Evolutionary conservation across 176 grass and related monocot species (phyloP).

Genomic region (Eleusine indica): DNA sequence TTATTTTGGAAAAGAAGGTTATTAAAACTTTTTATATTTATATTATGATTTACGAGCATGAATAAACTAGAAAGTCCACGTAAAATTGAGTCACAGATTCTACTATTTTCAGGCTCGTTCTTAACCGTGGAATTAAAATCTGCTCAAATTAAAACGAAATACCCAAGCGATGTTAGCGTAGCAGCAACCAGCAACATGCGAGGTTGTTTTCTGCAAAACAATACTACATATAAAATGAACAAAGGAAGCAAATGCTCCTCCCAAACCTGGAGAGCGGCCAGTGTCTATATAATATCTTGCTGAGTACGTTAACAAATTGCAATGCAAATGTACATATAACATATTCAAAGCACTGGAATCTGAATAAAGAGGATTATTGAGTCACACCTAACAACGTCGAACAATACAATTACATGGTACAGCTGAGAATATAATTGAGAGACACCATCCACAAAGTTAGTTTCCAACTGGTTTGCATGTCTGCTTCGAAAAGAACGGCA

Average conservation of each 20-base stretch:
- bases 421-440: background rate
- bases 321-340: background rate
- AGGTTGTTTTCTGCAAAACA: background rate
- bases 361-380: background rate
- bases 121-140: background rate
- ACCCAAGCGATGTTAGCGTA: too few species aligned
- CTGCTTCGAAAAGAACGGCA: background rate
- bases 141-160: too few species aligned
- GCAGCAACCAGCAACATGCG: too few species aligned
- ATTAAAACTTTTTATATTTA: background rate
- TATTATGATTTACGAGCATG: background rate
- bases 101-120: background rate
- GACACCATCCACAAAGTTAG: too few species aligned
- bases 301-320: background rate
- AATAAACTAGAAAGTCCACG: too few species aligned
- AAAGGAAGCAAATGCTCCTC: background rate
- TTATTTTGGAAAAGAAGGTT: background rate
- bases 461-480: background rate
- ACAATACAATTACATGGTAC: background rate
- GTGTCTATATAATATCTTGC: background rate
- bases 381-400: background rate
- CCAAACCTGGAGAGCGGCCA: background rate
- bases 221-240: background rate
- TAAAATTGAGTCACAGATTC: too few species aligned
- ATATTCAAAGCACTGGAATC: background rate